These are phyloP conservation scores for Trichoderma sp. DNA, from an alignment of 2,329 filamentous ascomycete species.

Conservation along the genomic window DNA sequence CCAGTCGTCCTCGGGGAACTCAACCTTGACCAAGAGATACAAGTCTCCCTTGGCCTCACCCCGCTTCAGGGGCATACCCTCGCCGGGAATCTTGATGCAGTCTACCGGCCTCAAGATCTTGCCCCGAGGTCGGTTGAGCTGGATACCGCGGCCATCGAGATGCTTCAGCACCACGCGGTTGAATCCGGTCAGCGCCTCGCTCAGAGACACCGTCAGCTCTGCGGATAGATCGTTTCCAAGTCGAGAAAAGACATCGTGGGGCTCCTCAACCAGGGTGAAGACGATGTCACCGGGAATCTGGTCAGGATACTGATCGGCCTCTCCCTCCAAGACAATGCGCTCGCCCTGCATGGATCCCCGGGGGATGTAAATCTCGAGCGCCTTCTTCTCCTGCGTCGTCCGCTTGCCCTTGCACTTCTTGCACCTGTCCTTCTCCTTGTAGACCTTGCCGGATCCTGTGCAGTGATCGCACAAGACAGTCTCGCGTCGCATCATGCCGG, in stretches of 20 bases:
- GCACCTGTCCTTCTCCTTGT: slow-evolving; percentile 95
- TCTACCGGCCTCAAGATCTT: slow-evolving; percentile 83
- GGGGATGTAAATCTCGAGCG: slow-evolving; percentile 94
- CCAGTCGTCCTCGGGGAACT: slow-evolving; percentile 90
- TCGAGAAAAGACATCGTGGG: slow-evolving; percentile 80
- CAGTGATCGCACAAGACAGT: slow-evolving; percentile 81
- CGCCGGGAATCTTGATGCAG: slow-evolving; percentile 80
- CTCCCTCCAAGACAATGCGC: slow-evolving; percentile 85
- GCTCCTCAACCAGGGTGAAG: slow-evolving; percentile 81
- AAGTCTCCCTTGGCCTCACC: slow-evolving; percentile 84
- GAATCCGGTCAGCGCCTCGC: slow-evolving; percentile 86
- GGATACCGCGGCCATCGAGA: slow-evolving; percentile 89
- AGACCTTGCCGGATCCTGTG: slow-evolving; percentile 81
- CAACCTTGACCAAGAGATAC: slow-evolving; percentile 81
- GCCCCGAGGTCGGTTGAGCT: slow-evolving; percentile 77
- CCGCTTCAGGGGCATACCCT: slow-evolving; percentile 93
- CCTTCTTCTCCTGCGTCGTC: slow-evolving; percentile 86
- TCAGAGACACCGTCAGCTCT: slow-evolving; percentile 77
- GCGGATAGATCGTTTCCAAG: slow-evolving; percentile 84
- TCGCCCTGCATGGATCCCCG: slow-evolving; percentile 86
- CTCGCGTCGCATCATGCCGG: slow-evolving; percentile 82
- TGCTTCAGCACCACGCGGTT: slow-evolving; percentile 88
- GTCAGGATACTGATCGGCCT: slow-evolving; percentile 90
- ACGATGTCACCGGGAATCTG: slow-evolving; percentile 91
- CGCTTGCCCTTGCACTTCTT: slow-evolving; percentile 98